Conservation (phyloP, 139 green algal species). For the Chlamydomonas sp. region DNA sequence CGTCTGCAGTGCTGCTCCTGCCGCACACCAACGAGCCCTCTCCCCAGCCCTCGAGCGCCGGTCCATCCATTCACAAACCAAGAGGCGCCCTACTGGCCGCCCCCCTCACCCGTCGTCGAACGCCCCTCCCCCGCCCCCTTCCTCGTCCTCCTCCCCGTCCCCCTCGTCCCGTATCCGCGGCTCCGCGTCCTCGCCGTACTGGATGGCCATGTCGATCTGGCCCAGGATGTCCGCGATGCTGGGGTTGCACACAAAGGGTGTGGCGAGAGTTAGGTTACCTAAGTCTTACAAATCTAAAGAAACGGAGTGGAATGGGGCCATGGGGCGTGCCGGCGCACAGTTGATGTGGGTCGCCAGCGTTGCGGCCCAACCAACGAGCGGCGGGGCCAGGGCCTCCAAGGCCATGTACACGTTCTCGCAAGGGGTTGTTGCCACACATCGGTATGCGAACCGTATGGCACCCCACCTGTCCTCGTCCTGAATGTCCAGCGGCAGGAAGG, state of each 20-base stretch:
- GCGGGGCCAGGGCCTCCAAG: too few species aligned
- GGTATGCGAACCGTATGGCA: neutral
- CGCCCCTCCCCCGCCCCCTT: conserved; percentile 7
- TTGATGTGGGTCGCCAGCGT: too few species aligned
- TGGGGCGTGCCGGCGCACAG: too few species aligned
- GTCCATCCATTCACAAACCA: too few species aligned
- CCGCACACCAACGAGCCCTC: too few species aligned
- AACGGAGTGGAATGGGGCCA: neutral
- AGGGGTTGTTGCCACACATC: neutral
- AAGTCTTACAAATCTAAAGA: neutral
- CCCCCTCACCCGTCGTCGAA: too few species aligned
- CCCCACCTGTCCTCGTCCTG: conserved; percentile 79
- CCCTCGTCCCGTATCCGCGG: conserved; percentile 81
- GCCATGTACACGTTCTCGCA: too few species aligned
- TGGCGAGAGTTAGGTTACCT: too few species aligned
- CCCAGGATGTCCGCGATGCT: conserved; percentile 78
- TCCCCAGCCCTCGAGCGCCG: too few species aligned
- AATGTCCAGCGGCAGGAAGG: conserved; percentile 91
- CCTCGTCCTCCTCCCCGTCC: conserved; percentile 17
- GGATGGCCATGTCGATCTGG: conserved; percentile 90
- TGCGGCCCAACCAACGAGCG: too few species aligned
- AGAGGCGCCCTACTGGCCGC: too few species aligned
- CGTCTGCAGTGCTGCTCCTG: too few species aligned
- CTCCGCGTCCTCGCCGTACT: conserved; percentile 96
- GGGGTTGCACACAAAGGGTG: neutral